These are phyloP conservation scores for Ascochyta fabae DNA, from an alignment of 2,329 filamentous ascomycete genomes.

Conservation along the genomic window DNA sequence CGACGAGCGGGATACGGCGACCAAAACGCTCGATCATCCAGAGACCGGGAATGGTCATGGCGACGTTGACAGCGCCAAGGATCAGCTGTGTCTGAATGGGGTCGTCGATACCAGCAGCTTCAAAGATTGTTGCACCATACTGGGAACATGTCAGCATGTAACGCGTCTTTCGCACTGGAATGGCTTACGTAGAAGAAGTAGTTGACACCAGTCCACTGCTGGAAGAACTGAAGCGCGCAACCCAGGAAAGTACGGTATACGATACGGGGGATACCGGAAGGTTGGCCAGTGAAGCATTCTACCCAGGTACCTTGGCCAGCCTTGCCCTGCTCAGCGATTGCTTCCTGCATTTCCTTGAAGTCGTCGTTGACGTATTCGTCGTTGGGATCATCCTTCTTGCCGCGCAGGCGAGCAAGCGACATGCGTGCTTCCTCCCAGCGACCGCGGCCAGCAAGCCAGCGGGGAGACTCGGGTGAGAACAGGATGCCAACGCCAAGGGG, in stretches of 20 bases:
- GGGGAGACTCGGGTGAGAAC: conserved; percentile 38
- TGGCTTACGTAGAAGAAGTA: conserved; percentile 55
- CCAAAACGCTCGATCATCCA: conserved; percentile 73
- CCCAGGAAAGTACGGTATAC: conserved; percentile 43
- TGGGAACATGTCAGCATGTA: conserved; percentile 47
- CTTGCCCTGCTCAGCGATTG: conserved; percentile 36
- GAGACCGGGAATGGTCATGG: conserved; percentile 69
- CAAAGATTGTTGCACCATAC: conserved; percentile 72
- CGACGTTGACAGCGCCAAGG: conserved; percentile 68
- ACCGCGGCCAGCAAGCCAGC: conserved; percentile 57
- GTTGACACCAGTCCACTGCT: conserved; percentile 55
- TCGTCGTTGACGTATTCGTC: conserved; percentile 59
- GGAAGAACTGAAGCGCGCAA: conserved; percentile 38
- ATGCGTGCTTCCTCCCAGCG: conserved; percentile 58
- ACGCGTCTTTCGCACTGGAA: conserved; percentile 4
- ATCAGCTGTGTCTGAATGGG: conserved; percentile 56
- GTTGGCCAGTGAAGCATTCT: conserved; percentile 42
- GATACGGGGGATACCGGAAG: conserved; percentile 51
- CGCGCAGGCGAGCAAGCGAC: conserved; percentile 62
- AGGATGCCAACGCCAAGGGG: conserved; percentile 41
- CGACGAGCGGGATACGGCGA: conserved; percentile 70
- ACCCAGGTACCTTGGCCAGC: conserved; percentile 39
- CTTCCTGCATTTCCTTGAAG: conserved; percentile 51
- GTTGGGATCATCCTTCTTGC: conserved; percentile 56
- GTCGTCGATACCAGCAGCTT: conserved; percentile 69